Percentiles rank a stretch among this genome's conserved stretches.
phyloP scores from a whole-genome alignment of 1,139 yeast genomes.

The Waltiozyma solani region DNA sequence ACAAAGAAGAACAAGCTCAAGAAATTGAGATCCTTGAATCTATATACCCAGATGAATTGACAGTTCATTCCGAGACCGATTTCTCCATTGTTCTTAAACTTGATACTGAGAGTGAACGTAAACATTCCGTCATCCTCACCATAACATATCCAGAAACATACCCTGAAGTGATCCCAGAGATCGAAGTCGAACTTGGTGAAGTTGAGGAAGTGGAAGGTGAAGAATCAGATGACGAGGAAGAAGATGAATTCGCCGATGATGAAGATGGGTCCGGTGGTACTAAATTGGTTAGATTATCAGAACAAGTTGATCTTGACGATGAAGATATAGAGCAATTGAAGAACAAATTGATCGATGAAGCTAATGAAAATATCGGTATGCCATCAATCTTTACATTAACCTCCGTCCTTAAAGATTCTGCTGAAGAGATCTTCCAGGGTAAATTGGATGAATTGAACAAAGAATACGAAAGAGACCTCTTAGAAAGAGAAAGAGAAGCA shows the following conservation, averaged over 20 bases:
- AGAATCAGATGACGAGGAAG: conserved; percentile 31
- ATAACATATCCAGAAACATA: conserved; percentile 64
- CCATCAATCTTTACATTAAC: conserved; percentile 79
- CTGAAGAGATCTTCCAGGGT: conserved; percentile 51
- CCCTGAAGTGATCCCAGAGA: conserved; percentile 59
- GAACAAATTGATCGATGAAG: conserved; percentile 42
- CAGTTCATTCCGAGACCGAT: conserved; percentile 28
- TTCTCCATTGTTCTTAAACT: conserved; percentile 39
- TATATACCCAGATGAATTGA: conserved; percentile 86
- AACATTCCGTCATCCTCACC: conserved; percentile 39
- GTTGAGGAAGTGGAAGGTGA: conserved; percentile 34
- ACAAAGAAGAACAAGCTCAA: conserved; percentile 64
- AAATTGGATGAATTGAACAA: conserved; percentile 49
- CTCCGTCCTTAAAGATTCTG: conserved; percentile 68
- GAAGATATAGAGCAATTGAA: conserved; percentile 35
- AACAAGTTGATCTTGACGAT: conserved; percentile 39
- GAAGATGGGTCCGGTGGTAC: conserved; percentile 19
- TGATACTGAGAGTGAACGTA: conserved; percentile 49
- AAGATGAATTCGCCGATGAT: conserved; percentile 26
- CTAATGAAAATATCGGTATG: conserved; percentile 74
- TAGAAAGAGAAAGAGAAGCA: conserved; percentile 58
- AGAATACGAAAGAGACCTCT: conserved; percentile 45
- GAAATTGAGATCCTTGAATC: conserved; percentile 80
- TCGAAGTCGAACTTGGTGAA: conserved; percentile 31
- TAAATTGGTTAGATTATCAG: conserved; percentile 43